Evolutionary conservation across 2,329 filamentous ascomycete genomes (phyloP), one percentile per base, ranked within the genome.

Genomic region (Chaetomiaceae sp.): DNA sequence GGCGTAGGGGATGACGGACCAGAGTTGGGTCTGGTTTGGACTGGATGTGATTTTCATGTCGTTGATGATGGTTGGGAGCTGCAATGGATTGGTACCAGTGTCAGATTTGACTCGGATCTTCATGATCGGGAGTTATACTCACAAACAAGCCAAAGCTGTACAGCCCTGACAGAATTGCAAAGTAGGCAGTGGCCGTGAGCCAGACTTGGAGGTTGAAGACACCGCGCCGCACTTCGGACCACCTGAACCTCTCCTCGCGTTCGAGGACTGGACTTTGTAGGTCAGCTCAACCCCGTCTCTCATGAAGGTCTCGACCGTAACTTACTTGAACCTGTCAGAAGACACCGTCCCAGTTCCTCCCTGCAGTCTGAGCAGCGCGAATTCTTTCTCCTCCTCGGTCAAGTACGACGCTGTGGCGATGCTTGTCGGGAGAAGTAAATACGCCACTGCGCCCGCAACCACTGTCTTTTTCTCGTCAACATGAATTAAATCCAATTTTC

Each of bases 1-100:
- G 1, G 77, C 81, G 62, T 82, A 85, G 0, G 82, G 81, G 1
- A 82, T 81, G 0, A 86, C 80, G 0, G 81, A 83, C 73, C 85
- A 81, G 13, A 86, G 66, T 63, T 86, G 82, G 3, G 81, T 81
- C 42, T 71, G 63, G n/a, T 83, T 69, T 45, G 77, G 67, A 3
- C 62, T 57, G 50, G 72, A 81, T 56, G 60, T 74, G 13, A 75
- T 63, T 0, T 79, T 78, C 4, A 73, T 17, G 45, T 48, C 45
- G 25, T 48, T 69, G 0, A 77, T 78, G 40, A 85, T 83, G 5
- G 78, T 78, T 0, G 82, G 82, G 41, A 49, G 47, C 46, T 48
- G 19, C 8, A 2, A 5, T 4, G 17, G 20, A 7, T 21, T 13
- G 14, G 8, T n/a, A 5, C n/a, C n/a, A n/a, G n/a, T n/a, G n/a